These are phyloP conservation scores for Aspergillus puulaauensis DNA, from an alignment of 2,329 filamentous ascomycete species.

Conservation along the genomic window DNA sequence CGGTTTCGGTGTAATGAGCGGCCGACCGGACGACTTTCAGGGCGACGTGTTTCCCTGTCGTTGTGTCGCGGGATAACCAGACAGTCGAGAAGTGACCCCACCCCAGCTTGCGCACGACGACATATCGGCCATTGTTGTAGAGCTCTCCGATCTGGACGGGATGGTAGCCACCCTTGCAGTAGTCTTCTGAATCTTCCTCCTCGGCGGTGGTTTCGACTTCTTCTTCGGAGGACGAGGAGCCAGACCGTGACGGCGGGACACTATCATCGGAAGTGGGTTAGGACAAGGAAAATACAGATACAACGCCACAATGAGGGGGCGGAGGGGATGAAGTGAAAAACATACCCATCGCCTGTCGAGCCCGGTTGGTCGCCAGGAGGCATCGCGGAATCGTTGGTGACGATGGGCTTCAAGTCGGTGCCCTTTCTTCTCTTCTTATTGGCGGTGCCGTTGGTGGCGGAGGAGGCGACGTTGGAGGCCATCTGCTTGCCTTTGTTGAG, in stretches of 20 bases:
- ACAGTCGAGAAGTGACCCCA: slow-evolving; percentile 99
- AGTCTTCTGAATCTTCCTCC: slow-evolving; percentile 98
- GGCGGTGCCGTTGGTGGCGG: slow-evolving; percentile 54
- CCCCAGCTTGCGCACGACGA: slow-evolving; percentile 90
- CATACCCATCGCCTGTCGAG: slow-evolving; percentile 49
- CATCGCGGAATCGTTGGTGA: slow-evolving; percentile 59
- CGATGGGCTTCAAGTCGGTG: slow-evolving; percentile 64
- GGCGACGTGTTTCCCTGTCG: slow-evolving; percentile 87
- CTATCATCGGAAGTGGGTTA: slow-evolving; percentile 39
- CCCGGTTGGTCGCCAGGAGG: slow-evolving; percentile 38
- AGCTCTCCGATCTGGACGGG: slow-evolving; percentile 91
- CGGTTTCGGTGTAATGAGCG: slow-evolving; percentile 97
- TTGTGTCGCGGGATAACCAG: slow-evolving; percentile 80
- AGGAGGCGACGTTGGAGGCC: slow-evolving; percentile 46
- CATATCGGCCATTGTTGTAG: slow-evolving; percentile 97
- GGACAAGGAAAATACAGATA: not conserved
- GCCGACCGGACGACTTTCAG: slow-evolving; percentile 97
- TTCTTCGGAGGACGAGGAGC: slow-evolving; percentile 74
- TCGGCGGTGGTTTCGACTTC: slow-evolving; percentile 92
- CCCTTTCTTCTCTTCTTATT: slow-evolving; percentile 67
- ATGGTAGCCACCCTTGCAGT: slow-evolving; percentile 98
- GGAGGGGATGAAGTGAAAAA: slow-evolving; percentile 4
- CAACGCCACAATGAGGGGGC: not conserved
- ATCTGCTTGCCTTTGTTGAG: slow-evolving; percentile 67
- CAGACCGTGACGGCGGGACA: slow-evolving; percentile 67